Evolutionary conservation across 2,329 filamentous ascomycete species (phyloP).

Genomic region (Peltaster fructicola): DNA sequence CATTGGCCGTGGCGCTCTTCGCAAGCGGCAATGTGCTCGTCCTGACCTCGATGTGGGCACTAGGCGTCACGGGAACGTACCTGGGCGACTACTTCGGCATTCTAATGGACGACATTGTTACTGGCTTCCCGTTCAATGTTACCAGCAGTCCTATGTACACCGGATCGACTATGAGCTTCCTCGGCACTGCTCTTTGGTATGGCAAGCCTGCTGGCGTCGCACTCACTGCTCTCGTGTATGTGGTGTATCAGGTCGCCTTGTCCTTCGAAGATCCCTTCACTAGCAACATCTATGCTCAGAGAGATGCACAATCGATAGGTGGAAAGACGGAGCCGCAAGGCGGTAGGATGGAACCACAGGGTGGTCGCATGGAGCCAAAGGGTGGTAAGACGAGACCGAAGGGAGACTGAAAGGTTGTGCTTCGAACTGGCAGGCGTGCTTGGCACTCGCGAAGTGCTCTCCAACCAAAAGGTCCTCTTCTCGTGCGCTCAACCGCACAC

Average conservation of each 20-base stretch:
- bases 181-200: slow-evolving; percentile 68
- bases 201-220: slow-evolving; percentile 76
- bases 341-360: slow-evolving; percentile 13
- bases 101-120: slow-evolving; percentile 87
- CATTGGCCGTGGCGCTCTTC: slow-evolving; percentile 54
- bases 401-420: no score
- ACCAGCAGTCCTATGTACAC: slow-evolving; percentile 91
- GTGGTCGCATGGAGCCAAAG: slow-evolving; percentile 5
- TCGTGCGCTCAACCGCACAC: no score
- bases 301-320: no score
- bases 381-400: no score
- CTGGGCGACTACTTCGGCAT: slow-evolving; percentile 98
- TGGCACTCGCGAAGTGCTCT: no score
- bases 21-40: slow-evolving; percentile 67
- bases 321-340: slow-evolving; percentile 23
- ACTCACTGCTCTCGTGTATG: slow-evolving; percentile 55
- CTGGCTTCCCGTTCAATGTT: slow-evolving; percentile 88
- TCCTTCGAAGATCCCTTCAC: slow-evolving; percentile 91
- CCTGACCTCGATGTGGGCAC: slow-evolving; percentile 71
- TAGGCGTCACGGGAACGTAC: slow-evolving; percentile 91
- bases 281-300: slow-evolving; percentile 76
- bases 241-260: slow-evolving; percentile 66
- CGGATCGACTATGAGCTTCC: slow-evolving; percentile 79
- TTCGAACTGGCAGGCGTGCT: no score
- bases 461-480: no score